phyloP scores from a whole-genome alignment of 2,329 filamentous ascomycete species.

The Claviceps purpurea region DNA sequence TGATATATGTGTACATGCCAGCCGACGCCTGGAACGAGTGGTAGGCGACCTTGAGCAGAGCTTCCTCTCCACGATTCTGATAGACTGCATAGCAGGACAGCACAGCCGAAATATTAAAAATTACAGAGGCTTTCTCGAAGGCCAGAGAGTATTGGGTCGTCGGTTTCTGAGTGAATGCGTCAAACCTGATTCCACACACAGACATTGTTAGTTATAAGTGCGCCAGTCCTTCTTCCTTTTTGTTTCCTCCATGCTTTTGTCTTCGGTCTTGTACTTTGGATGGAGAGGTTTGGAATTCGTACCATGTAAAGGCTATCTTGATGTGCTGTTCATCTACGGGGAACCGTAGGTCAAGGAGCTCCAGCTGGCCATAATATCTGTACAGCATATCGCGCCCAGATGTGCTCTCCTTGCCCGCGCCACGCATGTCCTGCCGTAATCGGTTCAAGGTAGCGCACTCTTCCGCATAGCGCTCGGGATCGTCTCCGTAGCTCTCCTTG shows the following conservation, averaged over 20 bases:
- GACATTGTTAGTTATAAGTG: background rate
- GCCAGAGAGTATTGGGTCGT: conserved; percentile 93
- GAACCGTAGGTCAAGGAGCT: conserved; percentile 85
- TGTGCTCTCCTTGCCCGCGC: conserved; percentile 91
- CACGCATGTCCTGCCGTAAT: conserved; percentile 94
- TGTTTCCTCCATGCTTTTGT: background rate
- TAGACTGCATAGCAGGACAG: conserved; percentile 89
- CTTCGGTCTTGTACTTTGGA: no score
- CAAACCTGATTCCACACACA: conserved; percentile 52
- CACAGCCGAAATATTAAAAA: conserved; percentile 98
- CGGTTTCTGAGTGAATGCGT: conserved; percentile 98
- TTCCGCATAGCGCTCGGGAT: conserved; percentile 88
- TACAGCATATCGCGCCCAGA: conserved; percentile 88
- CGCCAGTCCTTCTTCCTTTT: no score
- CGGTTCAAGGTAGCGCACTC: conserved; percentile 92
- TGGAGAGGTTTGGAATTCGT: background rate
- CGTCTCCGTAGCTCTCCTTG: conserved; percentile 84
- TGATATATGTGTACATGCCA: conserved; percentile 99
- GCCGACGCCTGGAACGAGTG: conserved; percentile 97
- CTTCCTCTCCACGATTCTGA: conserved; percentile 84
- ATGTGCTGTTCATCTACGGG: conserved; percentile 98
- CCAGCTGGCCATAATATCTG: conserved; percentile 93
- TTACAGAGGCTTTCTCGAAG: conserved; percentile 97
- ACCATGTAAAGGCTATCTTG: conserved; percentile 98
- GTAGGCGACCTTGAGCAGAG: conserved; percentile 89